These are phyloP conservation scores for Lactarius evosmus DNA, from an alignment of 768 basidiomycete genomes.

Conservation along the genomic window DNA sequence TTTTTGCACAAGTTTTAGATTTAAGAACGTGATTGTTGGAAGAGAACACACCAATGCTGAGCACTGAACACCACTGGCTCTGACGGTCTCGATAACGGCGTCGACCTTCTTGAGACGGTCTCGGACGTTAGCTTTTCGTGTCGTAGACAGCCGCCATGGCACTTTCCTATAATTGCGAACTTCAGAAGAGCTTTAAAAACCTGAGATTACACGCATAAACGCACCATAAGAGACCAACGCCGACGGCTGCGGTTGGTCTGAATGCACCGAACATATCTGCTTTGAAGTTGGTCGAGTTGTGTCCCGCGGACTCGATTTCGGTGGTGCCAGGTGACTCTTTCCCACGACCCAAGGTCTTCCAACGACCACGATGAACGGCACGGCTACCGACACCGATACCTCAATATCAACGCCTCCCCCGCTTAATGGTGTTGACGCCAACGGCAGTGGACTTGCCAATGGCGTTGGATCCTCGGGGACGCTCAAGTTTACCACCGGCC, in stretches of 20 bases:
- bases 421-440: slow-evolving; percentile 43
- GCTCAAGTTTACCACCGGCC: slow-evolving; percentile 65
- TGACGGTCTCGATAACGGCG: slow-evolving; percentile 84
- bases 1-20: slow-evolving; percentile 1
- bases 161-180: slow-evolving; percentile 66
- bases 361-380: slow-evolving; percentile 28
- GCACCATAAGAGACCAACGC: slow-evolving; percentile 84
- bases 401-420: slow-evolving; percentile 26
- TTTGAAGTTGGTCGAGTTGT: not conserved
- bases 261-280: slow-evolving; percentile 81
- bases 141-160: slow-evolving; percentile 88
- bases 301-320: not conserved
- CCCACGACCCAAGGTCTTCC: slow-evolving; percentile 22
- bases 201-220: slow-evolving; percentile 23
- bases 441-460: slow-evolving; percentile 41
- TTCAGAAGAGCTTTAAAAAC: not conserved
- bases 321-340: not conserved
- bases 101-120: slow-evolving; percentile 90
- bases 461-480: slow-evolving; percentile 37
- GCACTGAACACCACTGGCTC: slow-evolving; percentile 77
- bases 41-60: slow-evolving; percentile 60
- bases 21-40: not conserved
- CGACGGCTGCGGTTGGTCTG: slow-evolving; percentile 60
- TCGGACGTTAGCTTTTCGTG: slow-evolving; percentile 90
- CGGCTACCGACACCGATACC: not conserved